Conservation (phyloP, 2,329 filamentous ascomycete genomes). For the Calonectria naviculata region DNA sequence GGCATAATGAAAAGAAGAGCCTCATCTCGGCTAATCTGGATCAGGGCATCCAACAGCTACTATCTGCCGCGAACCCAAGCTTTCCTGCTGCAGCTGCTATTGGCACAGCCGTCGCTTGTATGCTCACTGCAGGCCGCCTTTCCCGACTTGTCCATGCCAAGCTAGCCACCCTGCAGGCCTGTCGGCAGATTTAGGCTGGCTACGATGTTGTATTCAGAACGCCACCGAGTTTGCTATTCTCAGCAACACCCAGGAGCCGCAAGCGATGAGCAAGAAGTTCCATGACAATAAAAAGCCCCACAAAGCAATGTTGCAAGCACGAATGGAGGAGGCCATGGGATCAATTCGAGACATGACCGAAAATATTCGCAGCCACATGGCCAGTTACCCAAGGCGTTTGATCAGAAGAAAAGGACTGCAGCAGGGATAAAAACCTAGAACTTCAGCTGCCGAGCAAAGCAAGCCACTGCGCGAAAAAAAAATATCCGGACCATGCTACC, state of each 20-base stretch:
- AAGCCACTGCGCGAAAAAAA: constrained; percentile 37
- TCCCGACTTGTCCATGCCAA: not conserved
- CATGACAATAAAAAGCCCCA: constrained; percentile 39
- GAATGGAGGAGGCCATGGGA: constrained; percentile 39
- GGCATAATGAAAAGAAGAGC: constrained; percentile 45
- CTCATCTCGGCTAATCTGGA: constrained; percentile 44
- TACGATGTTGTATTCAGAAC: constrained; percentile 48
- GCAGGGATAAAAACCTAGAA: constrained; percentile 25
- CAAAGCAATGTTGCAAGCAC: constrained; percentile 36
- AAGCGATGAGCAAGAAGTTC: constrained; percentile 40
- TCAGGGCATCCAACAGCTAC: constrained; percentile 42
- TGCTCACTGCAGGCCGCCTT: constrained; percentile 38
- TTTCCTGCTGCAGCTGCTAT: constrained; percentile 48
- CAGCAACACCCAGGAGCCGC: constrained; percentile 44
- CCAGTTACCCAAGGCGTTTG: constrained; percentile 38
- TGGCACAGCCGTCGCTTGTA: constrained; percentile 46
- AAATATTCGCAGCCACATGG: constrained; percentile 39
- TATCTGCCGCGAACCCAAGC: constrained; percentile 40
- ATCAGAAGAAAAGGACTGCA: constrained; percentile 30
- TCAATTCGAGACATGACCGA: constrained; percentile 40
- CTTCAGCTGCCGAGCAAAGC: constrained; percentile 27
- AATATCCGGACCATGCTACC: constrained; percentile 39
- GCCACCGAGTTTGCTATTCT: constrained; percentile 48
- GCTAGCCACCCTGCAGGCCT: constrained; percentile 31
- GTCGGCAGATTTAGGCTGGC: constrained; percentile 46